Base-by-base conservation (phyloP, 192 early-diverging fungal genomes). In the Borealophlyctis nickersoniae region DNA sequence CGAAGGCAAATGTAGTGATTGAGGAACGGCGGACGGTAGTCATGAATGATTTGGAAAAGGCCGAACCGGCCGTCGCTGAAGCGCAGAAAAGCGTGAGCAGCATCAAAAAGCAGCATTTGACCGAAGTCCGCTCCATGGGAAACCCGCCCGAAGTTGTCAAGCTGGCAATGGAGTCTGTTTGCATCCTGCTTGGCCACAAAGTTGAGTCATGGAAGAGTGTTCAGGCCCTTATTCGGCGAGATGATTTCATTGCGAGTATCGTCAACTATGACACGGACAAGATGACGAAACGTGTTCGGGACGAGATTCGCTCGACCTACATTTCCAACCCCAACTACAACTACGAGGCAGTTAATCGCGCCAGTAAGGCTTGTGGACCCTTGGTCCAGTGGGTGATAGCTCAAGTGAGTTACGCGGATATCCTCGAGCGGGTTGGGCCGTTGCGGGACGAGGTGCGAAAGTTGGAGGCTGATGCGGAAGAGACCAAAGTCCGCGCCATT, bases 341-440 rank as follows among this genome's bases (percentile, higher is more conserved):
- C 73, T 98, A 92, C 72, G 98, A 99, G 66, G 75, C 77, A 1
- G 93, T 99, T n/a, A 97, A 94, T 73, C 89, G 91, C 58, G 98
- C 98, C 19, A 90, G 87, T 71, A 96, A 92, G 73, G 98, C 98
- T 2, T 99, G 98, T 76, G 98, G 98, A 5, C 98, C 98, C 27
- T 76, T 99, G 32, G 92, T 94, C 26, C 88, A 95, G 75, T 99
- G 98, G 98, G 98, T 92, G 0, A 86, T 90, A 61, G 98, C 98
- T 29, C 98, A 98, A 79, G 94, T 98, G 14, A 86, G 84, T 51
- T 99, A 87, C 62, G 84, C 91, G 14, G 87, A 90, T 54, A 99
- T 99, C 56, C 69, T 99, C 57, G 94, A 98, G 73, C 82, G 86
- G 51, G 89, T 99, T 35, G 98, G 92, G 19, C 98, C 98, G 23